Evolutionary conservation across 1,139 yeast genomes (phyloP).

Genomic region (Blastobotrys illinoisensis): DNA sequence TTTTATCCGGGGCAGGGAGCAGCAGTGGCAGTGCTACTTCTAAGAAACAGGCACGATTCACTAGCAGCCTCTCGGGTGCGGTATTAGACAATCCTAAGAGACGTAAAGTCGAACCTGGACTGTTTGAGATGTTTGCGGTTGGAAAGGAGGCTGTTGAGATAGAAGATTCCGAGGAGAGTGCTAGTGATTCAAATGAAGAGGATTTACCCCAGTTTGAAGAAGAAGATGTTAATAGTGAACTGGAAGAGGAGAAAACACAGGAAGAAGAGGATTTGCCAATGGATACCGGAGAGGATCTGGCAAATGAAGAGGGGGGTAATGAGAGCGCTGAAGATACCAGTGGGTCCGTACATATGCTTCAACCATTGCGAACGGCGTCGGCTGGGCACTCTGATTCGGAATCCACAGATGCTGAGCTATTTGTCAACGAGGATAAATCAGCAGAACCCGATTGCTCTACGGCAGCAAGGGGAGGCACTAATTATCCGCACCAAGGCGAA

Average conservation of each 20-base stretch:
- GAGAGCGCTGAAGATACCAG: not conserved
- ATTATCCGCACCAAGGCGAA: no score
- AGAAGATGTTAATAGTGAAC: not conserved
- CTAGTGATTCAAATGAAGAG: not conserved
- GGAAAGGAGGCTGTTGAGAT: not conserved
- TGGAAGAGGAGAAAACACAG: not conserved
- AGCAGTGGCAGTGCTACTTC: not conserved
- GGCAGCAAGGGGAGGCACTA: no score
- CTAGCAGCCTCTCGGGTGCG: not conserved
- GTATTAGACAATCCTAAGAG: not conserved
- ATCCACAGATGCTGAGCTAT: not conserved
- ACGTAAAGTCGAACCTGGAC: not conserved
- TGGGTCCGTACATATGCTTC: not conserved
- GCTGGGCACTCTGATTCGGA: no score
- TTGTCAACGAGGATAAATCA: not conserved
- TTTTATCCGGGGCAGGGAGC: not conserved
- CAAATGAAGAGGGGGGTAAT: not conserved
- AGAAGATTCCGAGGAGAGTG: not conserved
- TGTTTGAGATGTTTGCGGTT: not conserved
- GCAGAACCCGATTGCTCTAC: no score
- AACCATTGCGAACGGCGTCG: no score
- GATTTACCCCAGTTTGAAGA: not conserved
- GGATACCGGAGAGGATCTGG: not conserved
- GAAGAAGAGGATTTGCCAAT: not conserved
- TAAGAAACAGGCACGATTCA: not conserved